These are phyloP conservation scores for Leptographium radiaticola DNA, from an alignment of 2,329 filamentous ascomycete species.

Conservation along the genomic window DNA sequence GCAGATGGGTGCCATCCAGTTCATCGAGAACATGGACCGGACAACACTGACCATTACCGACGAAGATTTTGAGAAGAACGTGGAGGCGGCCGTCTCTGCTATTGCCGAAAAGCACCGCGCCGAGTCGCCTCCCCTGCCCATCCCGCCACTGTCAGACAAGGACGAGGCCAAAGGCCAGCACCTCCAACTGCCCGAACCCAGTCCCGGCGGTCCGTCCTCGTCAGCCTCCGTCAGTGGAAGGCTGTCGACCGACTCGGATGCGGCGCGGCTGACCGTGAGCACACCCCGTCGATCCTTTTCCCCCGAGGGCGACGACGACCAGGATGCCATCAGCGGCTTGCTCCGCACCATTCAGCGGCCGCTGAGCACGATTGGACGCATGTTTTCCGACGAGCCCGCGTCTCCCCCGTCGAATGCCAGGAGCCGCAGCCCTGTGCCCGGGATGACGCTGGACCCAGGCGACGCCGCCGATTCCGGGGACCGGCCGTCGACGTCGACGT, in stretches of 20 bases:
- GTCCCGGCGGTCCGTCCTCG: constrained; percentile 33
- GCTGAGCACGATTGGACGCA: constrained; percentile 80
- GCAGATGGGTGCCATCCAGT: constrained; percentile 84
- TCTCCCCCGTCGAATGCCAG: constrained; percentile 17
- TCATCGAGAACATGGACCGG: constrained; percentile 90
- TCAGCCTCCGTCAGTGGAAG: constrained; percentile 12
- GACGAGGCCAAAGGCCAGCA: constrained; percentile 9
- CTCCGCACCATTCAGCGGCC: constrained; percentile 85
- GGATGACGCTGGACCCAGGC: constrained; percentile 5
- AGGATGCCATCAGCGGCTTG: constrained; percentile 69
- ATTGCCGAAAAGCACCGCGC: constrained; percentile 80
- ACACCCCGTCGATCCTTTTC: constrained; percentile 26
- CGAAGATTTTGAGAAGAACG: constrained; percentile 88
- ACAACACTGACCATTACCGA: constrained; percentile 88
- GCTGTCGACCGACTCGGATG: constrained; percentile 28
- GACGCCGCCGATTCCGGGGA: neutral
- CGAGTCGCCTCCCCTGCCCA: constrained; percentile 29
- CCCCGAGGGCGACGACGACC: constrained; percentile 31
- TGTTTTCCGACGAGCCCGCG: constrained; percentile 63
- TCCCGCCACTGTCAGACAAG: constrained; percentile 34
- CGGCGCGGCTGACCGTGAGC: constrained; percentile 15
- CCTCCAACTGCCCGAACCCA: constrained; percentile 14
- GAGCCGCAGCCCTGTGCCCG: constrained; percentile 23
- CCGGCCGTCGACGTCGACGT: constrained; percentile 18
- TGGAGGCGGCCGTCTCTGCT: constrained; percentile 90